Base-by-base conservation (phyloP, 495 filamentous ascomycete species). In the Aspergillus steynii region DNA sequence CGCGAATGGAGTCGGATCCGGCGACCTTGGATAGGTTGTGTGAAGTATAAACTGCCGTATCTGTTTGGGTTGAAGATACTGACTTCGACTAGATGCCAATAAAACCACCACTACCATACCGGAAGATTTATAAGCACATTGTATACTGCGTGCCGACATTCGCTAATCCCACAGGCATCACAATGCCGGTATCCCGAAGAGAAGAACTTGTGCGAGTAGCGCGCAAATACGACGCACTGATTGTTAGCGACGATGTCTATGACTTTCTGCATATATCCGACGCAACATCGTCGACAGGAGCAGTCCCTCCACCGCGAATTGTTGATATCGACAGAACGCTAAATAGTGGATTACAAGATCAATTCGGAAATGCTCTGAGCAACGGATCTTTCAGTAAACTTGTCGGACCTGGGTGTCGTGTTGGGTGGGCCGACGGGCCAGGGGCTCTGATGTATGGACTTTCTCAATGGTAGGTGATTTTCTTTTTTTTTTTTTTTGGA, bases 211-310 rank as follows among this genome's bases (percentile, higher is more conserved):
- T 92, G 10, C 60, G 70, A 29, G 55, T 90, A 4, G 90, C 89
- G 4, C 76, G 88, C 5, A 73, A 83, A 45, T 78, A 80, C 68
- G 83, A 92, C 62, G 88, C 88, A 6, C 72, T 93, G 0, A 69
- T 92, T 34, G 77, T 92, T n/a, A 77, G 75, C 48, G 90, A 93
- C 71, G 90, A 93, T 73, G 88, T 92, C 4, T 93, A 93, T 63
- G 90, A 93, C 64, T 85, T 90, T 56, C 75, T 93, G 0, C 81
- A 82, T 51, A 90, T 9, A 9, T 10, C n/a, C 15, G 20, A 7
- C 1, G 28, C 28, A 8, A 12, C 55, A 12, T 2, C 12, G 7
- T 20, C 15, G 7, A 52, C 10, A 2, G 9, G 51, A 63, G 60
- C 27, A 6, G 74, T 75, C 0, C 53, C 77, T 2, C 69, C 88